Percentiles rank a stretch among this genome's conserved stretches.
Conservation (phyloP, 2,329 filamentous ascomycete genomes). For the Grosmannia huntii region DNA sequence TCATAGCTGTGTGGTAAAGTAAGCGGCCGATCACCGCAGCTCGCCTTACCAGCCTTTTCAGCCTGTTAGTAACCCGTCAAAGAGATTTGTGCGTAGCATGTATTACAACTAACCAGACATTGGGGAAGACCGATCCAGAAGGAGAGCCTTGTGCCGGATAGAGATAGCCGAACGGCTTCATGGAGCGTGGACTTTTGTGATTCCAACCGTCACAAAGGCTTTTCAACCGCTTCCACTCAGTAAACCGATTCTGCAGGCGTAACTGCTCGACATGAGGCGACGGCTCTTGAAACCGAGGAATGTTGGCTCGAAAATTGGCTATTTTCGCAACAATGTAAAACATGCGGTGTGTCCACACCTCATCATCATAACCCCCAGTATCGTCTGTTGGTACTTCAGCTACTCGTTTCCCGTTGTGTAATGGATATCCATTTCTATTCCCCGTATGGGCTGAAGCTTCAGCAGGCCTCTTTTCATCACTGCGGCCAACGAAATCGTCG, state of each 20-base stretch:
- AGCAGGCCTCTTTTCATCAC: not conserved
- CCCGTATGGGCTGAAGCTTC: not conserved
- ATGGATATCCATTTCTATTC: not conserved
- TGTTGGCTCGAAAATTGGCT: constrained; percentile 67
- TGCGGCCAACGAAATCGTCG: constrained; percentile 1
- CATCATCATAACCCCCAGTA: constrained; percentile 45
- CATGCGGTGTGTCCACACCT: constrained; percentile 79
- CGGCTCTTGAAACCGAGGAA: constrained; percentile 46
- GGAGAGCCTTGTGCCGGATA: constrained; percentile 41
- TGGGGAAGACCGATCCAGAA: constrained; percentile 66
- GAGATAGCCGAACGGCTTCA: constrained; percentile 75
- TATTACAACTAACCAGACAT: constrained; percentile 59
- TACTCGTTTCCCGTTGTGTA: not conserved
- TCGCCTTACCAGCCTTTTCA: constrained; percentile 69
- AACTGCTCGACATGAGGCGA: constrained; percentile 51
- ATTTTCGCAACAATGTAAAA: constrained; percentile 81
- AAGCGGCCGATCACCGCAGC: constrained; percentile 69
- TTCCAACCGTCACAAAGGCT: constrained; percentile 77
- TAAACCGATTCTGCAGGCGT: constrained; percentile 48
- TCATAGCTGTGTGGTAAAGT: constrained; percentile 81
- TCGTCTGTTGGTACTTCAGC: not conserved
- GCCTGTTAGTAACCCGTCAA: not conserved
- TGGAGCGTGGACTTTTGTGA: constrained; percentile 62
- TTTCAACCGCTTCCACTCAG: constrained; percentile 72
- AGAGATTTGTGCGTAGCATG: not conserved